phyloP scores from a whole-genome alignment of 2,329 filamentous ascomycete species.

The Fusarium tricinctum region DNA sequence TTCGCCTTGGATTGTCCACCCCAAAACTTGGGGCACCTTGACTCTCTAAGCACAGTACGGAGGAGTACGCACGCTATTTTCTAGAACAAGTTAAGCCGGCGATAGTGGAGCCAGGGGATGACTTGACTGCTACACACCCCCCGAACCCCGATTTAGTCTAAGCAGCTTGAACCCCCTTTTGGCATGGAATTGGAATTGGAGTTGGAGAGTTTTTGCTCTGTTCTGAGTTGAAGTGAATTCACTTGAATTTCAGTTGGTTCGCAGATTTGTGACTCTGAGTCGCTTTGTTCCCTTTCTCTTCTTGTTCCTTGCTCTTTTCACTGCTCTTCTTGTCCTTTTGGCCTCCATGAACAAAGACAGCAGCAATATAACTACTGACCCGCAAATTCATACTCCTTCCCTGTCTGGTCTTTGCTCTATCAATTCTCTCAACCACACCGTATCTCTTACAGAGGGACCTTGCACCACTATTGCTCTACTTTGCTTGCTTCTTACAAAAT shows the following conservation, averaged over 20 bases:
- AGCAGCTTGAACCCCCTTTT: conserved; percentile 48
- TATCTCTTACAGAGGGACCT: conserved; percentile 14
- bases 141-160: conserved; percentile 40
- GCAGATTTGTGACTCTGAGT: conserved; percentile 35
- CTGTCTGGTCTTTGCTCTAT: conserved; percentile 6
- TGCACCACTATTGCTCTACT: neutral
- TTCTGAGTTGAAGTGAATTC: conserved; percentile 25
- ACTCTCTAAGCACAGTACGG: conserved; percentile 29
- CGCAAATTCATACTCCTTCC: conserved; percentile 23
- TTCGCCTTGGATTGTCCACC: conserved; percentile 24
- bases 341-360: conserved; percentile 9
- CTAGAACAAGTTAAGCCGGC: conserved; percentile 36
- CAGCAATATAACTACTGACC: conserved; percentile 9
- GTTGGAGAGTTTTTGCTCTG: conserved; percentile 10
- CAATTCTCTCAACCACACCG: conserved; percentile 26
- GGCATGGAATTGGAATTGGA: conserved; percentile 19
- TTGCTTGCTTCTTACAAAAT: conserved; percentile 3
- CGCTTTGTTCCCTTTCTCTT: conserved; percentile 13
- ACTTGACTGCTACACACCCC: conserved; percentile 18
- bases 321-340: neutral
- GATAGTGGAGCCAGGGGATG: conserved; percentile 34
- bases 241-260: conserved; percentile 27
- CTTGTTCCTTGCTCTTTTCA: conserved; percentile 17
- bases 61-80: conserved; percentile 36
- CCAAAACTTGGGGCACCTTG: conserved; percentile 27